Percentiles rank a stretch among this genome's conserved stretches.
These are phyloP conservation scores for Leccinum pallidistipes DNA, from an alignment of 1,284 basidiomycete species.

Conservation along the genomic window DNA sequence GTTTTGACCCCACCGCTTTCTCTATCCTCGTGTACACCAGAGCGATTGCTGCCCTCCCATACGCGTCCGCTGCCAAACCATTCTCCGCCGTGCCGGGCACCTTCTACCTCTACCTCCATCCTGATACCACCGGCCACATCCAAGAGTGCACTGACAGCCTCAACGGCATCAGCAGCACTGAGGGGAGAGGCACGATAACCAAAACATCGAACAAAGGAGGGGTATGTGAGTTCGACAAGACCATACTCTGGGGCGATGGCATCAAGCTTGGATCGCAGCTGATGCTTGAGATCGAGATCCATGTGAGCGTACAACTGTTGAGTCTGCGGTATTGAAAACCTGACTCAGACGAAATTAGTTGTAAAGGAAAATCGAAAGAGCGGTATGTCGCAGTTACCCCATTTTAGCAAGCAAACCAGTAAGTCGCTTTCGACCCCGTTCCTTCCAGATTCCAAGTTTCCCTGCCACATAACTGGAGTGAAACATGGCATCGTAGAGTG, in stretches of 20 bases:
- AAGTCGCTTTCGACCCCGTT: slow-evolving; percentile 85
- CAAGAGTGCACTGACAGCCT: slow-evolving; percentile 84
- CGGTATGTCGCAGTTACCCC: slow-evolving; percentile 64
- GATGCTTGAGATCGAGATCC: slow-evolving; percentile 90
- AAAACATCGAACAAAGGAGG: slow-evolving; percentile 89
- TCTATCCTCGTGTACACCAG: slow-evolving; percentile 47
- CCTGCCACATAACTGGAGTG: slow-evolving; percentile 96
- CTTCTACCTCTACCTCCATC: slow-evolving; percentile 87
- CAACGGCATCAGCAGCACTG: slow-evolving; percentile 92
- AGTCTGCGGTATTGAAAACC: slow-evolving; percentile 91
- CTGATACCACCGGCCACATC: slow-evolving; percentile 90
- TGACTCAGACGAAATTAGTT: slow-evolving; percentile 34
- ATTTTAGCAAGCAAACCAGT: slow-evolving; percentile 97
- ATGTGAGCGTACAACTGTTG: slow-evolving; percentile 95
- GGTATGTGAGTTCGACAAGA: slow-evolving; percentile 91
- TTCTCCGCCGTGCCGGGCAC: slow-evolving; percentile 82
- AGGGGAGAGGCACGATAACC: slow-evolving; percentile 88
- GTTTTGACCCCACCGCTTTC: slow-evolving; percentile 32
- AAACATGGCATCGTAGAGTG: slow-evolving; percentile 95
- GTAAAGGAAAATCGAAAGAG: slow-evolving; percentile 8
- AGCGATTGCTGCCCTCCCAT: slow-evolving; percentile 50
- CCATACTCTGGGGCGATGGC: slow-evolving; percentile 95
- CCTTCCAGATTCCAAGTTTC: slow-evolving; percentile 96
- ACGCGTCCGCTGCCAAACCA: slow-evolving; percentile 81
- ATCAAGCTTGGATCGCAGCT: slow-evolving; percentile 83